phyloP scores from a whole-genome alignment of 805 yeast genomes.

The Metschnikowia kunwiensis region DNA sequence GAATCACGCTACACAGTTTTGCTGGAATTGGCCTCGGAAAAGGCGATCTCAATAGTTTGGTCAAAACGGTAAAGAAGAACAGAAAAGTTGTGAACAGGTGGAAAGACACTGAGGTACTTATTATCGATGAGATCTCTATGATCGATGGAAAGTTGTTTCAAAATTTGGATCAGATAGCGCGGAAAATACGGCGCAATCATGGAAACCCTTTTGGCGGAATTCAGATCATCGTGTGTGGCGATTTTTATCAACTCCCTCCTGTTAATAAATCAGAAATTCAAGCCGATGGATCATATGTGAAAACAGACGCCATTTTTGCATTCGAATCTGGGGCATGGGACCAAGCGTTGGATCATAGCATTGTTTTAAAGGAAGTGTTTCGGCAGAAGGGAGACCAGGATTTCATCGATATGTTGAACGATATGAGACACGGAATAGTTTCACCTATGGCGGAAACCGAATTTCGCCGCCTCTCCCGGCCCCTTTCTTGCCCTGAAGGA shows the following conservation, averaged over 20 bases:
- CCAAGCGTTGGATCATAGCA: constrained; percentile 56
- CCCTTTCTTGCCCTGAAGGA: constrained; percentile 62
- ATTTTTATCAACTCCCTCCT: constrained; percentile 94
- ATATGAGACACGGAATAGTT: constrained; percentile 71
- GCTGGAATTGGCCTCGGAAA: constrained; percentile 82
- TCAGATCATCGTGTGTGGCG: constrained; percentile 89
- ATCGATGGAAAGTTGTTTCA: constrained; percentile 75
- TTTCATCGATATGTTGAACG: constrained; percentile 75
- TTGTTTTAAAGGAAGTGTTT: constrained; percentile 74
- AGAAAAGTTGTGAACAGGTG: constrained; percentile 50
- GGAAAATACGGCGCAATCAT: constrained; percentile 46
- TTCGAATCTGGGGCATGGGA: constrained; percentile 77
- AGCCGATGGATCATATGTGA: constrained; percentile 22
- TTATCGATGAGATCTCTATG: constrained; percentile 95
- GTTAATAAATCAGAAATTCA: constrained; percentile 45
- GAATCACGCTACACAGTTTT: constrained; percentile 80
- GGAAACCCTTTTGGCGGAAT: constrained; percentile 87
- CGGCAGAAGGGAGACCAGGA: constrained; percentile 81
- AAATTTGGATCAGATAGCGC: constrained; percentile 70
- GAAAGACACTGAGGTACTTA: constrained; percentile 64
- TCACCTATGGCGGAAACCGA: constrained; percentile 44
- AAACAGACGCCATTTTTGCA: constrained; percentile 48
- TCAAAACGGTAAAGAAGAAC: constrained; percentile 48
- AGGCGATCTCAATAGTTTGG: constrained; percentile 45
- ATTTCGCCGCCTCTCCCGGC: constrained; percentile 56